Evolutionary conservation across 768 basidiomycete genomes (phyloP).

Genomic region (Mycena vulgaris): DNA sequence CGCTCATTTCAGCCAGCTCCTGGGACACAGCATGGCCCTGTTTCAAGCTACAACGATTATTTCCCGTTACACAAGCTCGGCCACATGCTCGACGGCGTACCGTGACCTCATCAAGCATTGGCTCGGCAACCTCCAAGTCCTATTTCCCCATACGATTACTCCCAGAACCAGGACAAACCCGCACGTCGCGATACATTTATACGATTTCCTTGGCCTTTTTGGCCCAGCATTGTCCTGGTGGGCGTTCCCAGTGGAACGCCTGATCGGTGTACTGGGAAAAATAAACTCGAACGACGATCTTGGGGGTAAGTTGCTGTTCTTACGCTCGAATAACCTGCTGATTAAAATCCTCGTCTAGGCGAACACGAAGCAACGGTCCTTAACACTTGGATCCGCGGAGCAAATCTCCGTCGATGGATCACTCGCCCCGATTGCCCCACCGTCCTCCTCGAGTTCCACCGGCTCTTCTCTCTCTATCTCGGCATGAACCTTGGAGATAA

Average conservation of each 20-base stretch:
- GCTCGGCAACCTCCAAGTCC: constrained; percentile 37
- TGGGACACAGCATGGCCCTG: constrained; percentile 47
- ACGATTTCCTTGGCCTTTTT: constrained; percentile 52
- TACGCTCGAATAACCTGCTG: background rate
- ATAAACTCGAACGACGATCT: constrained; percentile 49
- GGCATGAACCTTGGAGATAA: constrained; percentile 18
- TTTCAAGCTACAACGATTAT: constrained; percentile 45
- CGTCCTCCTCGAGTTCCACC: constrained; percentile 16
- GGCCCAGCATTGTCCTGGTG: constrained; percentile 56
- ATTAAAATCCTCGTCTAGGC: constrained; percentile 2
- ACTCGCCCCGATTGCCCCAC: constrained; percentile 36
- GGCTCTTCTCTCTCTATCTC: constrained; percentile 25
- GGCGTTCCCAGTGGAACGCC: constrained; percentile 54
- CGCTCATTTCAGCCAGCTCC: constrained; percentile 23
- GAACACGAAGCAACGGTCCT: constrained; percentile 31
- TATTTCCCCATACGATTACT: constrained; percentile 43
- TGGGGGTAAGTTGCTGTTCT: constrained; percentile 38
- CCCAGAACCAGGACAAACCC: constrained; percentile 26
- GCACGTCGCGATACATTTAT: constrained; percentile 46
- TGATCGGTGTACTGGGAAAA: constrained; percentile 54
- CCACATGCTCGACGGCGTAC: constrained; percentile 27
- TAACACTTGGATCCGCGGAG: constrained; percentile 23
- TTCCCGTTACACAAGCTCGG: constrained; percentile 33
- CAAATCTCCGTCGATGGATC: constrained; percentile 40
- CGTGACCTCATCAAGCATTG: constrained; percentile 39